Base-by-base conservation (phyloP, 805 yeast genomes). In the Sporopachydermia lactativora region DNA sequence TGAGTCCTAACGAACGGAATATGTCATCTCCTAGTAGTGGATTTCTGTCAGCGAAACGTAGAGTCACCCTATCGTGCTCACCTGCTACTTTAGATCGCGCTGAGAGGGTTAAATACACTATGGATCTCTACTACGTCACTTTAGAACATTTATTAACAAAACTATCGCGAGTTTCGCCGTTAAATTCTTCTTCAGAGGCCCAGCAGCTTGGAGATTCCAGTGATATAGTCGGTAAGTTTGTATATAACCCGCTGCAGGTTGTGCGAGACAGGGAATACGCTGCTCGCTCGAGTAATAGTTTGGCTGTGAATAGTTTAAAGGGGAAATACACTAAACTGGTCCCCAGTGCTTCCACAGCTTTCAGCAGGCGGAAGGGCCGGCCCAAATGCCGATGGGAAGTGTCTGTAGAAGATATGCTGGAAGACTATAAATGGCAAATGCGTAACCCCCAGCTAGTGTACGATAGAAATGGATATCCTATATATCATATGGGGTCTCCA, bases 71-170 rank as follows among this genome's bases (percentile, higher is more conserved):
- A n/a, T 8, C 8, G n/a, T 24, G 31, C n/a, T 24, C 69, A 5
- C 53, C 55, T 13, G 49, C 57, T 5, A 58, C 70, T 2, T 48
- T 59, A 16, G 50, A 57, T 11, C 49, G 75, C 40, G 73, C 73
- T 0, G 70, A 66, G 36, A 58, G 62, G 38, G 72, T 70, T 16
- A 61, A 62, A 43, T 47, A 61, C 11, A 54, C 64, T 46, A 43
- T 73, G 2, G 65, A 62, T 15, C 49, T 64, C 36, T 69, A 69
- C 49, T 72, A 68, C 48, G 46, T 58, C 13, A 60, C 60, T 42
- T 45, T 71, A 15, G 68, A 65, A 42, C 31, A 24, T 24, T 8
- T 24, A n/a, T 8, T 24, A 8, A 24, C 8, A 24, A 24, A 24
- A 8, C 31, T 24, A 8, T n/a, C 31, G 31, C 13, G 13, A 24